Conservation (phyloP, 164 flowering plant species). For the Aristolochia fimbriata region DNA sequence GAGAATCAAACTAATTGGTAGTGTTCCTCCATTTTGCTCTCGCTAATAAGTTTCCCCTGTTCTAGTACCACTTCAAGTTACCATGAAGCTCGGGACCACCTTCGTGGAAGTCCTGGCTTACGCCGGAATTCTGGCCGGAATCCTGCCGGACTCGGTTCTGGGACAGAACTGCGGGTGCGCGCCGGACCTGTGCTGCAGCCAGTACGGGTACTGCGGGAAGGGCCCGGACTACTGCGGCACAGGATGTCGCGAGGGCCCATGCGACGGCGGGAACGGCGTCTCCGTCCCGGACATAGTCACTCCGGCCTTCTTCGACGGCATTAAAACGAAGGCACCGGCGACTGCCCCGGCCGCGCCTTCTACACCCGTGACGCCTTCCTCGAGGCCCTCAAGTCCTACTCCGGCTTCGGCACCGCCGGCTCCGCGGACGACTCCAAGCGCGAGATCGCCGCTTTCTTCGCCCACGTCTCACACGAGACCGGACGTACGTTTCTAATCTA, state of each 20-base stretch:
- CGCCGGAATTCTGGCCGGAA: neutral
- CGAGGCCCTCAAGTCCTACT: conserved; percentile 14
- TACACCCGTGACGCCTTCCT: conserved; percentile 23
- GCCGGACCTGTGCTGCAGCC: conserved; percentile 32
- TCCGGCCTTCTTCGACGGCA: conserved; percentile 22
- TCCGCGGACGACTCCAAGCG: conserved; percentile 24
- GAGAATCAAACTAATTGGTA: no score
- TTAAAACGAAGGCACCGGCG: conserved; percentile 17
- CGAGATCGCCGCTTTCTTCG: conserved; percentile 37
- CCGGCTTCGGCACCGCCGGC: conserved; percentile 25
- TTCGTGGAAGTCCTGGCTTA: no score
- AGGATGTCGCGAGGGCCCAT: conserved; percentile 35
- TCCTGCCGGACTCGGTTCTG: conserved; percentile 3
- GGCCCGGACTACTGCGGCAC: conserved; percentile 28
- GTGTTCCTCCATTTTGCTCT: no score
- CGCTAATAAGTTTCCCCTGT: no score
- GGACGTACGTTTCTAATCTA: conserved; percentile 24
- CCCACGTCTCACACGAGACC: conserved; percentile 31
- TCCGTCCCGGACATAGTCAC: conserved; percentile 29
- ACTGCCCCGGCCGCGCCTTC: conserved; percentile 26
- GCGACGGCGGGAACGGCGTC: conserved; percentile 12
- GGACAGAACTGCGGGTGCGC: conserved; percentile 39
- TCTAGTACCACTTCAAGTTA: no score
- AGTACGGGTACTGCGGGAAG: conserved; percentile 35
- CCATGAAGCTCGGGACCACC: no score